A percentile compares a stretch with the other conserved stretches of the same genome.
phyloP scores from a whole-genome alignment of 1,139 yeast species.

The Zhuliangozyma parablackwelliae region DNA sequence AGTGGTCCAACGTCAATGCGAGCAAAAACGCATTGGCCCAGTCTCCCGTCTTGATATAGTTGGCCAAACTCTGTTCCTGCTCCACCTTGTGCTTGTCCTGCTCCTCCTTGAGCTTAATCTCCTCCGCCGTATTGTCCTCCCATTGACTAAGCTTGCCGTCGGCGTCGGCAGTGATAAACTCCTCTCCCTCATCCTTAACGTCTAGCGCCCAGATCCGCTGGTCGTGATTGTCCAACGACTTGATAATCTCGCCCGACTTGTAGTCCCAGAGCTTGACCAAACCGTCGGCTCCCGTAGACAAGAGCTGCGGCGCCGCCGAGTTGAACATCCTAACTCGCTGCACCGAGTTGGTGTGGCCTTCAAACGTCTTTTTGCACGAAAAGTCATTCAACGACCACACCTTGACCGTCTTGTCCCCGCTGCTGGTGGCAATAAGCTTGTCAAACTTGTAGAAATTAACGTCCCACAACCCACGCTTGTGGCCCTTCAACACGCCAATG shows the following conservation, averaged over 20 bases:
- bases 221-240: conserved; percentile 86
- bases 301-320: conserved; percentile 55
- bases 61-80: conserved; percentile 80
- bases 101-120: conserved; percentile 46
- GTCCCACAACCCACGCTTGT: conserved; percentile 93
- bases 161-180: conserved; percentile 84
- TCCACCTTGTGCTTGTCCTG: conserved; percentile 61
- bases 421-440: conserved; percentile 68
- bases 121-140: conserved; percentile 81
- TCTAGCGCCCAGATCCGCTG: conserved; percentile 93
- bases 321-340: conserved; percentile 74
- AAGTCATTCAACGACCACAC: conserved; percentile 83
- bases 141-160: conserved; percentile 88
- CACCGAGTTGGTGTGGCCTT: conserved; percentile 92
- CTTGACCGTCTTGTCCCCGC: conserved; percentile 88
- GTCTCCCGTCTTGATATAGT: conserved; percentile 63
- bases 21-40: conserved; percentile 87
- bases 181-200: conserved; percentile 59
- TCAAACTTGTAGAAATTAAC: conserved; percentile 77
- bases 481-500: conserved; percentile 80
- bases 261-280: conserved; percentile 86
- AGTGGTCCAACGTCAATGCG: conserved; percentile 81
- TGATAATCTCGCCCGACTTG: conserved; percentile 68
- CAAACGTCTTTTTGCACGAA: conserved; percentile 75
- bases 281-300: conserved; percentile 93